Conservation (phyloP, 2,329 filamentous ascomycete genomes). For the Teratosphaeria pseudoeucalypti region DNA sequence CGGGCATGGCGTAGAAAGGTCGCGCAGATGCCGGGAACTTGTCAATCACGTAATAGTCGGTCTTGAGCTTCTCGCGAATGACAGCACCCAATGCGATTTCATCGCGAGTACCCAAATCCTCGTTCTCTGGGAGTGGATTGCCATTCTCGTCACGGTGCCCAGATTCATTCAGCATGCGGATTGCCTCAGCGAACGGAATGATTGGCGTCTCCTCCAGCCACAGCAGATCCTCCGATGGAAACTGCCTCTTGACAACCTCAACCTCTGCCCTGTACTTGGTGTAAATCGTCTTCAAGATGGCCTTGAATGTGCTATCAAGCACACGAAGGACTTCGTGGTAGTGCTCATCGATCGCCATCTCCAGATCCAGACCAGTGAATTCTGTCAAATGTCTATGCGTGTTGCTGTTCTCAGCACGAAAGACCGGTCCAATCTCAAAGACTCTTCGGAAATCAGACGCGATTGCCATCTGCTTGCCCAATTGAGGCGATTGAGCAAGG, state of each 20-base stretch:
- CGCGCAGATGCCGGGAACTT: constrained; percentile 78
- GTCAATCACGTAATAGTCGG: constrained; percentile 90
- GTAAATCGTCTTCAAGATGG: constrained; percentile 64
- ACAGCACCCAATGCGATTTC: constrained; percentile 78
- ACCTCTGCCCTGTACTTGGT: constrained; percentile 60
- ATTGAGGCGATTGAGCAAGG: constrained; percentile 80
- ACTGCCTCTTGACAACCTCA: constrained; percentile 68
- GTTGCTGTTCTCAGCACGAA: constrained; percentile 91
- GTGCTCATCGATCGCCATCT: constrained; percentile 82
- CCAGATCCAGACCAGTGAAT: constrained; percentile 84
- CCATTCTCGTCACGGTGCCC: constrained; percentile 71
- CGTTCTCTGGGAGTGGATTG: constrained; percentile 56
- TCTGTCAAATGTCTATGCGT: constrained; percentile 90
- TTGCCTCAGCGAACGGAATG: constrained; percentile 67
- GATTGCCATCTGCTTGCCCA: constrained; percentile 88
- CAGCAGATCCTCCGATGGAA: constrained; percentile 75
- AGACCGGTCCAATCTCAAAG: constrained; percentile 82
- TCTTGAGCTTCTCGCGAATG: constrained; percentile 74
- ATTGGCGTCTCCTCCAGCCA: constrained; percentile 80
- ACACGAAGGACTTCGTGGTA: constrained; percentile 78
- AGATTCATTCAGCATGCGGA: constrained; percentile 69
- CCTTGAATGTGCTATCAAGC: constrained; percentile 72
- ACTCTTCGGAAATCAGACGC: constrained; percentile 81
- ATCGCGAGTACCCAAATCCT: constrained; percentile 75
- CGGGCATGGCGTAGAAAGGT: constrained; percentile 86